Base-by-base conservation (phyloP, 2,329 filamentous ascomycete genomes). In the Pseudogymnoascus sp. region DNA sequence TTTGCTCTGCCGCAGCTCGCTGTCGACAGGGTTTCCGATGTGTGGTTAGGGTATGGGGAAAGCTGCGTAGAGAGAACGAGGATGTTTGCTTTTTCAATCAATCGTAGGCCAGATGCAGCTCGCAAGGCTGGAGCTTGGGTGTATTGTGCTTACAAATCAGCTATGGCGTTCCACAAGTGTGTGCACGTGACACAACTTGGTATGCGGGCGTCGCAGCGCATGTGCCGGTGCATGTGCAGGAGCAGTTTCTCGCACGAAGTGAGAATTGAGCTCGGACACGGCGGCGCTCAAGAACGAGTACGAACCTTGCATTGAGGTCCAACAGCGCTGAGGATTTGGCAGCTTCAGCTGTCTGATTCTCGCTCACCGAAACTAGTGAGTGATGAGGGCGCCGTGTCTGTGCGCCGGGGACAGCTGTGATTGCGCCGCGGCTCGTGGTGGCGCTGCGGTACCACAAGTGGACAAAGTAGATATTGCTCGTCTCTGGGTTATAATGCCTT, bases 71-170 rank as follows among this genome's bases (percentile, higher is more conserved):
- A 48, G 8, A n/a, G 7, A 2, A 23, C 18, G 23, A 18, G 15
- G 41, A 7, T 52, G 8, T 52, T 30, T 52, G 41, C 41, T 48
- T 48, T 48, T 48, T 48, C 23, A 48, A 48, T 45, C 39, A 8
- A 28, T n/a, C 23, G 41, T 48, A 18, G 21, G 13, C 9, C 23
- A 23, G 23, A 18, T 48, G 21, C 23, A 48, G 41, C 41, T 48
- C 41, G 13, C 41, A 15, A 52, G 41, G 41, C 41, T 52, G 41
- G 7, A 52, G 41, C 41, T 28, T 52, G n/a, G 13, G 9, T 30
- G 5, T 30, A 52, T 28, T 18, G 23, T 52, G 41, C 41, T 52
- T 28, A 52, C 41, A 52, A 52, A 52, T 52, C 41, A 52, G 41
- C 23, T 12, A 48, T 52, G 23, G 41, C 23, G 41, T 52, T 52